Base-by-base conservation (phyloP, 2,329 filamentous ascomycete species). In the Pseudogymnoascus sp. region DNA sequence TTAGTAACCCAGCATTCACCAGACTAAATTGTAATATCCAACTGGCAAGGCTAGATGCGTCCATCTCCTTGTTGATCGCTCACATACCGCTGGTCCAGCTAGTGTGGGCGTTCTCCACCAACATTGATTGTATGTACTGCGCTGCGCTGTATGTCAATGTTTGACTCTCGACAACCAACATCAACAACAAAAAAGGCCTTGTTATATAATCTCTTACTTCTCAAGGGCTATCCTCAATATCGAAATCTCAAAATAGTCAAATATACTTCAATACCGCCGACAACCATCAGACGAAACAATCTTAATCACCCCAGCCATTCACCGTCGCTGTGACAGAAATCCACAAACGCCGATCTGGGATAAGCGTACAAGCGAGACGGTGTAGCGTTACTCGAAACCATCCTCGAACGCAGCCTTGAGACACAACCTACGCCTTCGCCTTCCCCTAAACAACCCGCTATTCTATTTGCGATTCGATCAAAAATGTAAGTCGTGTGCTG, bases 321-420 rank as follows among this genome's bases (percentile, higher is more conserved):
- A 57, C 51, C 51, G 28, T 57, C 51, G 51, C 51, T 34, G 51
- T 57, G 25, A 57, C 51, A 57, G 51, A 57, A 57, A 57, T 28
- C 51, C 51, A 57, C 51, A 34, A 19, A 34, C 51, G 51, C 51
- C 51, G 51, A 34, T 19, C 28, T 57, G 51, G 51, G 51, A 57
- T 57, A 57, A 57, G 51, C 51, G 28, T 57, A 57, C 28, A 57
- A 57, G 51, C 51, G 51, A 57, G 51, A 57, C 51, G 51, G 51
- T 57, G 51, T 57, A 57, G 51, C 51, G 51, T 57, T 57, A 34
- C 51, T 57, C 51, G 51, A 57, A 57, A 57, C 51, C 51, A 57
- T 34, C 51, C 51, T 57, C 51, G 51, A 57, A 57, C 51, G 28
- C 16, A 57, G 51, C 51, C 51, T 57, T 57, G 51, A 57, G 25